Evolutionary conservation across 305 asterid species (phyloP), one percentile per base, ranked within the genome.

Genomic region (Plantago lanceolata): DNA sequence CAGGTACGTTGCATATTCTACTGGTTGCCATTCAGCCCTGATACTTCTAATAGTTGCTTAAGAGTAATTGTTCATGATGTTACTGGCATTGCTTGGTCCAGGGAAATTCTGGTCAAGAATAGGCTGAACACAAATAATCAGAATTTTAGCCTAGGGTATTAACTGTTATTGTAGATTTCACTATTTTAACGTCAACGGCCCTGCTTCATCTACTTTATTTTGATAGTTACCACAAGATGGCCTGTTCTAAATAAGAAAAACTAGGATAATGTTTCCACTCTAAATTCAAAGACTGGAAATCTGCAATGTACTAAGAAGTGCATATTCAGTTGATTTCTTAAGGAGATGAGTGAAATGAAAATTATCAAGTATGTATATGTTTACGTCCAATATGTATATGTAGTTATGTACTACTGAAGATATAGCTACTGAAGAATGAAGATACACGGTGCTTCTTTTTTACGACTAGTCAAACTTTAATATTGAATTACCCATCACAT

Each of bases 1-100:
- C 86, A 93, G 97, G 97, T 87, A 69, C 59, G 16, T 54, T 11
- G 20, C 31, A 15, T 65, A 12, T 68, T 76, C 21, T 17, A 11
- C 59, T 66, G 29, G 19, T 55, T 72, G 58, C n/a, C 47, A 19
- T 50, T 26, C 55, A 31, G 33, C 65, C 20, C 68, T 63, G 33
- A 51, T 48, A 16, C 20, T 44, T 63, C 15, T 68, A 12, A 61
- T 67, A 66, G 54, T 64, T 47, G 48, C 13, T 65, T 47, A 40
- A 52, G 55, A 21, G 63, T 59, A 18, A 12, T 8, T 19, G 19
- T 9, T 47, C 47, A 49, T 59, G 55, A 19, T 19, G 54, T 47
- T 54, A 54, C 31, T 11, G 21, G 7, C 33, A 29, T 37, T 51
- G 68, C 48, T 24, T 12, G 47, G 24, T 31, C 29, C 17, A n/a